Evolutionary conservation across 2,329 filamentous ascomycete genomes (phyloP), one percentile per base, ranked within the genome.

Genomic region (Penicillium thymicola): DNA sequence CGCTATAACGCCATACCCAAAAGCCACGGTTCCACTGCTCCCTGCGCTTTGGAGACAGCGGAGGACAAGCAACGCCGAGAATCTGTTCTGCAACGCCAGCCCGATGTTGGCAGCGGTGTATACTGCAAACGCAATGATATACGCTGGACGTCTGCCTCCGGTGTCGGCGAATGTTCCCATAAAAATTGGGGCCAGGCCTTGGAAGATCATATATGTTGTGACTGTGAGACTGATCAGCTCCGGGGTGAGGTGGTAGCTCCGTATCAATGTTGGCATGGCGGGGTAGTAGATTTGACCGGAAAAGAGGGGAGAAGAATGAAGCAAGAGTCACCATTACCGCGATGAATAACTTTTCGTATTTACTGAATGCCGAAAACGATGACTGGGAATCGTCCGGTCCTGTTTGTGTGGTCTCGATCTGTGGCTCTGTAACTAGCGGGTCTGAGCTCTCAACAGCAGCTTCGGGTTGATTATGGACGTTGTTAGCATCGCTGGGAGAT

Each of bases 291-390:
- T 70, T 51, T 75, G 73, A 6, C 72, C 70, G 1, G 72, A 72
- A 0, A 79, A n/a, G 64, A 2, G 74, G 75, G 4, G 73, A 75
- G 61, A 78, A 78, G 55, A 78, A 73, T 5, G 72, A 74, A 10
- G 71, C 75, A 49, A 75, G 67, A 2, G 71, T 66, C 14, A 74
- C 71, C 69, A 76, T 73, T 46, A 66, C 57, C 28, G 75, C 65
- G 13, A 76, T 75, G 56, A 73, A 70, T 44, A 65, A 59, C 56
- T 73, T 76, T 51, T 75, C 63, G 30, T 60, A 41, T 25, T 56
- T 62, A 32, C 54, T 67, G 55, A 75, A 75, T 30, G 71, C 65
- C 11, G 59, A 77, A 70, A 41, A 55, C 6, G 7, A 61, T 51
- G 14, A 34, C 47, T 44, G 41, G 14, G 23, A 30, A 9, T 50